Evolutionary conservation across 2,329 filamentous ascomycete species (phyloP).

Genomic region (Penicillium olsonii): DNA sequence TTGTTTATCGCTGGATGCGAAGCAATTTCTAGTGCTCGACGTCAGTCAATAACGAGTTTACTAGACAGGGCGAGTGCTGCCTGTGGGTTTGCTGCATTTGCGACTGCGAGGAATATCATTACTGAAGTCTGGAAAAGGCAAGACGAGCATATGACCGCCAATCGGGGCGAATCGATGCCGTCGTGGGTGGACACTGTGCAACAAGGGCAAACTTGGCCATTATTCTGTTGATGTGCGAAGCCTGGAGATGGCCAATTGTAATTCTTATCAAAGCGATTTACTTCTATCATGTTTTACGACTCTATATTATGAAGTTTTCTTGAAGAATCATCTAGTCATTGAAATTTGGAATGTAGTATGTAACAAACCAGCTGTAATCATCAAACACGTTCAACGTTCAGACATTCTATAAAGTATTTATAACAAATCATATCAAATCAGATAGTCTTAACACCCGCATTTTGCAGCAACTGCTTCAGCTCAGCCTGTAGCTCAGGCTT

Average conservation of each 20-base stretch:
- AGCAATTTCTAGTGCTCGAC: constrained; percentile 26
- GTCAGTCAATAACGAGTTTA: constrained; percentile 24
- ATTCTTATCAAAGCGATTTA: no score
- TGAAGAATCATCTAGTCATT: background rate
- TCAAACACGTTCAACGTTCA: background rate
- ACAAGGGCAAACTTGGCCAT: constrained; percentile 28
- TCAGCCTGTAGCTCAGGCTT: constrained; percentile 35
- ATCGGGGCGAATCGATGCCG: constrained; percentile 24
- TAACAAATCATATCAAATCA: constrained; percentile 12
- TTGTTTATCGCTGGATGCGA: constrained; percentile 46
- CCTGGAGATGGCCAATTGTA: no score
- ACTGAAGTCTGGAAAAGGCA: constrained; percentile 31
- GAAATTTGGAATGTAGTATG: no score
- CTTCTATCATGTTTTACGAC: background rate
- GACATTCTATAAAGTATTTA: background rate
- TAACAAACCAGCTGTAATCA: background rate
- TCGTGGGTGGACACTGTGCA: constrained; percentile 32
- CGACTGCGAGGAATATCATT: constrained; percentile 30
- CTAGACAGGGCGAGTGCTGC: constrained; percentile 27
- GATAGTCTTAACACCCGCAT: constrained; percentile 42
- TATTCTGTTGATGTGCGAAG: constrained; percentile 31
- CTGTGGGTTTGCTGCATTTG: constrained; percentile 27
- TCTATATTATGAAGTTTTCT: background rate
- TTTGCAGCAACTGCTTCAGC: constrained; percentile 39
- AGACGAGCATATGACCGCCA: constrained; percentile 25